Conservation (phyloP, 768 basidiomycete genomes). For the Sporobolomyces roseus region DNA sequence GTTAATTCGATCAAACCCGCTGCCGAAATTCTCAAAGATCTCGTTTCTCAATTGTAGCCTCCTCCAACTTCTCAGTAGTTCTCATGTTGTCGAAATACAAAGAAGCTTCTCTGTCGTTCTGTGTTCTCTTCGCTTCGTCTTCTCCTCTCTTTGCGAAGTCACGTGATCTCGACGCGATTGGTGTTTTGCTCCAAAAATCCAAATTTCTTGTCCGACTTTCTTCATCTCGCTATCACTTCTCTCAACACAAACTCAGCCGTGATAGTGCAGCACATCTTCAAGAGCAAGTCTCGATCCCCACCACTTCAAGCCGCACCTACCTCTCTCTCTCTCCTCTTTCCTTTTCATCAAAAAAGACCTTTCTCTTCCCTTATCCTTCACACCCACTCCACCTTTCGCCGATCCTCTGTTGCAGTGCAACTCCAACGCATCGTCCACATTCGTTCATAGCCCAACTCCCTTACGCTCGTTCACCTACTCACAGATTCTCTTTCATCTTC, state of each 20-base stretch:
- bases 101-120: constrained; percentile 1
- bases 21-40: constrained; percentile 1
- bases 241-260: no score
- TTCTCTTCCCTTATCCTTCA: background rate
- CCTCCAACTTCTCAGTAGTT: no score
- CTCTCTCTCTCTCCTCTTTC: background rate
- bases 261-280: no score
- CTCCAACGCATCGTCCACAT: background rate
- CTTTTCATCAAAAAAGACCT: constrained; percentile 1
- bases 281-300: no score
- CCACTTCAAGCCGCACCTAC: no score
- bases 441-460: background rate
- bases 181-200: no score
- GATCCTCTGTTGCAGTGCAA: background rate
- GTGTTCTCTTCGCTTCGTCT: background rate
- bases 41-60: constrained; percentile 4
- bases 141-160: background rate
- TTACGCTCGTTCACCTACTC: constrained; percentile 1
- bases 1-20: constrained; percentile 54
- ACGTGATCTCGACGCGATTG: no score
- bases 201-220: no score
- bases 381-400: background rate
- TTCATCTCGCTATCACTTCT: no score
- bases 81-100: no score
- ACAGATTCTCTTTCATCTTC: background rate